Conservation (phyloP, 345 rosid species). For the Brassica carinata region DNA sequence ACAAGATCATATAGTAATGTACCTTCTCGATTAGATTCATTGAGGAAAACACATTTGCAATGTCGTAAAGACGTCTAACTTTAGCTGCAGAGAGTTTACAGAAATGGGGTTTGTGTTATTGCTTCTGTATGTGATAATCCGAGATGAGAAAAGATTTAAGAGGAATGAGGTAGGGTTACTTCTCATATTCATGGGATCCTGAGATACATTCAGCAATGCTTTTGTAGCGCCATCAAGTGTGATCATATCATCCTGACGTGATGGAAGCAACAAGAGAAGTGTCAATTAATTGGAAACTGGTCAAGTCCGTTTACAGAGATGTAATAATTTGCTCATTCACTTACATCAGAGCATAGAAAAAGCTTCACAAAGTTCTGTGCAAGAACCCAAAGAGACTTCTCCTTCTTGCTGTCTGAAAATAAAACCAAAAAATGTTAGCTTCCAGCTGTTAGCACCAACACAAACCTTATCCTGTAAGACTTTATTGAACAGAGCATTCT, state of each 20-base stretch:
- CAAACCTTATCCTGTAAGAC: neutral
- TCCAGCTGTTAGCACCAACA: slow-evolving; percentile 2
- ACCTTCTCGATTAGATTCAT: slow-evolving; percentile 84
- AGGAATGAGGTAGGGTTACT: slow-evolving; percentile 46
- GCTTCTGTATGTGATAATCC: slow-evolving; percentile 4
- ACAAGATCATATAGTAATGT: neutral
- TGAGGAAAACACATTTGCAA: slow-evolving; percentile 82
- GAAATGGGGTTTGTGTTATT: slow-evolving; percentile 21
- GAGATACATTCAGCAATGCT: slow-evolving; percentile 60
- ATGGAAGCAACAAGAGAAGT: slow-evolving; percentile 17
- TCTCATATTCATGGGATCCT: slow-evolving; percentile 61
- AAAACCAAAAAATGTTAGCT: neutral
- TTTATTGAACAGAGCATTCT: neutral
- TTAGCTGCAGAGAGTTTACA: slow-evolving; percentile 58
- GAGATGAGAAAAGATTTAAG: neutral
- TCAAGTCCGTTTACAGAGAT: neutral
- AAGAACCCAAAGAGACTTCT: slow-evolving; percentile 68
- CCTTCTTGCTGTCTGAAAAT: slow-evolving; percentile 57
- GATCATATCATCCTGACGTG: slow-evolving; percentile 55
- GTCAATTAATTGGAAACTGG: neutral
- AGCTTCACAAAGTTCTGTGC: slow-evolving; percentile 83
- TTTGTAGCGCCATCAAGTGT: slow-evolving; percentile 69
- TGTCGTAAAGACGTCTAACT: slow-evolving; percentile 80
- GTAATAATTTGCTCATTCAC: slow-evolving; percentile 21
- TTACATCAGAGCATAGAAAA: slow-evolving; percentile 76